Percentiles rank a stretch among this genome's conserved stretches.
Conservation (phyloP, 2,329 filamentous ascomycete genomes). For the Xylaria sp. region DNA sequence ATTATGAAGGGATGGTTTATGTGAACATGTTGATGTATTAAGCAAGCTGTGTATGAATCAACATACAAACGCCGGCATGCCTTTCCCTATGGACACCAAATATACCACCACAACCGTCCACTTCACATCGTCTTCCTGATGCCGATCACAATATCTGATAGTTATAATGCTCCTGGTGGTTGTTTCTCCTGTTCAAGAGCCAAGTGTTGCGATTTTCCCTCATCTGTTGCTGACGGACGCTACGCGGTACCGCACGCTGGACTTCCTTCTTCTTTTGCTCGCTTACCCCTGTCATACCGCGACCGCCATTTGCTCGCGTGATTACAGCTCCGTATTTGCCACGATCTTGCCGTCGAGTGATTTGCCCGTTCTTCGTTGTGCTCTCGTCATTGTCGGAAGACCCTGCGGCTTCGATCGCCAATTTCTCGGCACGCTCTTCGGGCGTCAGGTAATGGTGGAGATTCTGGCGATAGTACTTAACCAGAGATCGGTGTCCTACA, state of each 20-base stretch:
- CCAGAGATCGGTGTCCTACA: conserved; percentile 88
- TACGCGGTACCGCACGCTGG: conserved; percentile 73
- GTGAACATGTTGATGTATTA: conserved; percentile 13
- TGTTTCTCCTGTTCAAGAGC: conserved; percentile 77
- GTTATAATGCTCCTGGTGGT: conserved; percentile 75
- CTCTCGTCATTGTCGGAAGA: conserved; percentile 48
- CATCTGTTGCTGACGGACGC: conserved; percentile 72
- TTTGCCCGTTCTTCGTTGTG: conserved; percentile 46
- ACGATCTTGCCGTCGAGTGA: conserved; percentile 53
- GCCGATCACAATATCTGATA: conserved; percentile 54
- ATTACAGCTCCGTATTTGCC: conserved; percentile 66
- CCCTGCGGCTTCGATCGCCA: conserved; percentile 65
- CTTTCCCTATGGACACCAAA: conserved; percentile 10
- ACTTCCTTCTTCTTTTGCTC: conserved; percentile 80
- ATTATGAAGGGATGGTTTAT: not conserved
- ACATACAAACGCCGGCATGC: not conserved
- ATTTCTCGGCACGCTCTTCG: conserved; percentile 77
- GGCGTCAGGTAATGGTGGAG: conserved; percentile 83
- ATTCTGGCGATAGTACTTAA: conserved; percentile 93
- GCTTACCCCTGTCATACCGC: conserved; percentile 81
- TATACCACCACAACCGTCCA: not conserved
- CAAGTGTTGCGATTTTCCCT: conserved; percentile 73
- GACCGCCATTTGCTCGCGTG: conserved; percentile 76
- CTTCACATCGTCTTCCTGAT: not conserved
- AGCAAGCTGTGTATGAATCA: conserved; percentile 16